Conservation (phyloP, 2,329 filamentous ascomycete species). For the Ceratocystis papillata region DNA sequence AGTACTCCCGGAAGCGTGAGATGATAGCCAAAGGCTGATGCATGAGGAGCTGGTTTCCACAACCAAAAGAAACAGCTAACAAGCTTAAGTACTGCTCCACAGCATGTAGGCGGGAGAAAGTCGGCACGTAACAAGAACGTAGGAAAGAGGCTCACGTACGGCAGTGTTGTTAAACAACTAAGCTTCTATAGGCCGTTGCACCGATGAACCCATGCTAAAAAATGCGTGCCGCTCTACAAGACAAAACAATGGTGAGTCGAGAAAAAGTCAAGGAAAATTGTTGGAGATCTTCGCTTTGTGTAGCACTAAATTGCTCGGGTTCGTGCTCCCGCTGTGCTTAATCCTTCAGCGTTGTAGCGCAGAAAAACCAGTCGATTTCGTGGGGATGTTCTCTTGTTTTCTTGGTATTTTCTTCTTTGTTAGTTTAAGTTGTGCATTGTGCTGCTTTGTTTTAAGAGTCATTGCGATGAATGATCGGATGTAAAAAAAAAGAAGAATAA, state of each 20-base stretch:
- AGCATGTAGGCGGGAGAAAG: not conserved
- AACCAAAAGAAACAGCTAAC: not conserved
- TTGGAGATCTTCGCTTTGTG: not conserved
- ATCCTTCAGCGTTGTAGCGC: constrained; percentile 10
- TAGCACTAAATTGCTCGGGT: constrained; percentile 9
- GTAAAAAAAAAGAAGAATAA: too few species aligned
- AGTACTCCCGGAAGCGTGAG: not conserved
- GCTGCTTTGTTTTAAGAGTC: too few species aligned
- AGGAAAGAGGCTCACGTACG: not conserved
- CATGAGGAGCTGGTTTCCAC: constrained; percentile 5
- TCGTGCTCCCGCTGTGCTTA: constrained; percentile 8
- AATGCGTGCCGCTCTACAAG: not conserved
- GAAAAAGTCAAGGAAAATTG: not conserved
- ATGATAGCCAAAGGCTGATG: not conserved
- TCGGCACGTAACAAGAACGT: not conserved
- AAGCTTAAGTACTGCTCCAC: constrained; percentile 6
- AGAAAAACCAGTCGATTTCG: not conserved
- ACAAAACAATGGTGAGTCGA: not conserved
- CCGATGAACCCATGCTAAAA: not conserved
- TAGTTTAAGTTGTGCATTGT: too few species aligned
- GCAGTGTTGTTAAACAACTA: not conserved
- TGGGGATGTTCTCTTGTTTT: not conserved
- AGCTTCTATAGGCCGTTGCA: not conserved
- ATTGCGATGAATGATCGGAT: too few species aligned
- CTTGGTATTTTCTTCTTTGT: not conserved